Conservation (phyloP, 2,329 filamentous ascomycete species). For the Monosporascus sp. region DNA sequence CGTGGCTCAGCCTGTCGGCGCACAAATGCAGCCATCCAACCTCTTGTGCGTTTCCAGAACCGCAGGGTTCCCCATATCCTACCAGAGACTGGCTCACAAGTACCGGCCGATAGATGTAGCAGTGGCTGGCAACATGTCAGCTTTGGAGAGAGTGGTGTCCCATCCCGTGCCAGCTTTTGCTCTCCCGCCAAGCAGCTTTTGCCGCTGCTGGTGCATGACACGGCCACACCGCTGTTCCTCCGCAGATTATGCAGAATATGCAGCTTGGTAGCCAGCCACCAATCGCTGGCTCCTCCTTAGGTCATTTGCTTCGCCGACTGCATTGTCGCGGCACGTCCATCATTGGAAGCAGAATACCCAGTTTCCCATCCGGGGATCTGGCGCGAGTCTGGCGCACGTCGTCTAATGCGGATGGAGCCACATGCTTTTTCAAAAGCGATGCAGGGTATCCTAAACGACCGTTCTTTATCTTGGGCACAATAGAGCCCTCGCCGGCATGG, state of each 20-base stretch:
- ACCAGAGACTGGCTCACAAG: not conserved
- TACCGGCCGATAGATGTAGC: not conserved
- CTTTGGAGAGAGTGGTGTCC: not conserved
- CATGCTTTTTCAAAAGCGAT: not conserved
- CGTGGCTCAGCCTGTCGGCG: not conserved
- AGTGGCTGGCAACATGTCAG: not conserved
- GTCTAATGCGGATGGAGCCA: not conserved
- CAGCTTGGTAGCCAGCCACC: not conserved
- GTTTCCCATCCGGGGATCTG: not conserved
- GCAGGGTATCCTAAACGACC: not conserved
- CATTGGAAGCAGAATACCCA: not conserved
- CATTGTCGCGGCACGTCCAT: not conserved
- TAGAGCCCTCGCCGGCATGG: too few relatives aligned
- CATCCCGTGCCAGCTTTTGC: not conserved
- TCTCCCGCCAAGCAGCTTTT: not conserved
- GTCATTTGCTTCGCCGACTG: constrained; percentile 1
- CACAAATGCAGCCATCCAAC: not conserved
- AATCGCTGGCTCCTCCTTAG: not conserved
- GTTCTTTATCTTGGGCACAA: not conserved
- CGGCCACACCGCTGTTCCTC: constrained; percentile 1
- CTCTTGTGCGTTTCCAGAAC: not conserved
- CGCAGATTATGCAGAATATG: not conserved
- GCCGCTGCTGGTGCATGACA: not conserved
- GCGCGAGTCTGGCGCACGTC: not conserved
- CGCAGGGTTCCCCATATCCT: too few relatives aligned